Base-by-base conservation (phyloP, 495 filamentous ascomycete genomes). In the Annulohypoxylon moriforme region DNA sequence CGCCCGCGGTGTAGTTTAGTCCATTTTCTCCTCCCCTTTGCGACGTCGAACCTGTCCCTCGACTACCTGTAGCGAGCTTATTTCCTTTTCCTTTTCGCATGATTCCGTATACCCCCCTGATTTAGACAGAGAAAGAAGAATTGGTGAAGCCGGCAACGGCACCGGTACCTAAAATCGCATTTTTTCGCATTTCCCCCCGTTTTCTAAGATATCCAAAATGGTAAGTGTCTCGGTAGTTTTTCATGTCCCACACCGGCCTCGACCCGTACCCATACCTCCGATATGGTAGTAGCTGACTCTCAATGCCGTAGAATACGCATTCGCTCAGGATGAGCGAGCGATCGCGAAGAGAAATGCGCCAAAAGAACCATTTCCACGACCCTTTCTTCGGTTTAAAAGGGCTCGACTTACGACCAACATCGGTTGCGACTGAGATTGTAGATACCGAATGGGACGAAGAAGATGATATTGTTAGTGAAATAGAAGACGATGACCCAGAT, bases 391-490 rank as follows among this genome's bases (percentile, higher is more conserved):
- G 75, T 59, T 66, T 82, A 69, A 84, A 81, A 74, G 67, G 71
- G 70, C 73, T 75, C 47, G 80, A 82, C 52, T 66, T 70, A 44
- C 78, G 88, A 61, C 88, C 89, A 52, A 72, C 83, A 38, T 94
- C 92, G 34, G 82, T 88, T 22, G 85, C 88, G 25, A 94, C 90
- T 16, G 90, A 93, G 60, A 88, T 92, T 66, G 87, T 88, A 74
- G 92, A 94, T 74, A 91, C 91, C 34, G 93, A 96, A 55, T 90
- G 87, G 87, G 90, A 90, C 62, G 85, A 89, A 24, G 88, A 88
- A 38, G 73, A 75, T 2, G 81, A 83, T 40, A 74, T 78, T 31
- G 67, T 80, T 58, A 87, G 85, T 62, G 86, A 87, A 52, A 81
- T 85, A 65, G 85, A 85, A 69, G 89, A 91, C 25, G 88, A 90